Conservation (phyloP, 768 basidiomycete genomes). For the Calocybe gangraenosa region DNA sequence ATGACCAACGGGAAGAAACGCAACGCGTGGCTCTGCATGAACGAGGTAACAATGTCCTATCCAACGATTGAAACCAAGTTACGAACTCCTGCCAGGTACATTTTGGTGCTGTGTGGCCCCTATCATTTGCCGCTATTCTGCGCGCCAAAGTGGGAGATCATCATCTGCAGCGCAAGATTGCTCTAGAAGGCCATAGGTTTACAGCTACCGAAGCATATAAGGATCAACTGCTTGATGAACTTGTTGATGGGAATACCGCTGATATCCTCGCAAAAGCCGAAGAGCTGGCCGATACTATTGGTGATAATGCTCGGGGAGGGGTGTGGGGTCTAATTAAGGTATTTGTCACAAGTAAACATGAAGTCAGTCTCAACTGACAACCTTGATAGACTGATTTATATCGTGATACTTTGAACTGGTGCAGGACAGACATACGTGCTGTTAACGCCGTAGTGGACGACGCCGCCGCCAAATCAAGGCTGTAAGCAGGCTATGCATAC, state of each 20-base stretch:
- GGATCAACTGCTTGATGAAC: constrained; percentile 65
- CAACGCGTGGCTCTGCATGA: constrained; percentile 89
- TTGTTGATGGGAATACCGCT: constrained; percentile 58
- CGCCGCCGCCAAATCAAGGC: constrained; percentile 43
- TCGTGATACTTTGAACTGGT: constrained; percentile 43
- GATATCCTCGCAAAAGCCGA: constrained; percentile 61
- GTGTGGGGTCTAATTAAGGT: constrained; percentile 79
- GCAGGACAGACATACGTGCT: constrained; percentile 32
- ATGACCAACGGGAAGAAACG: constrained; percentile 80
- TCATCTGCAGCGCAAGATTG: constrained; percentile 61
- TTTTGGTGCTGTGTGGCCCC: constrained; percentile 80
- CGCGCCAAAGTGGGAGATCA: constrained; percentile 61
- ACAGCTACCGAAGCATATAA: constrained; percentile 65
- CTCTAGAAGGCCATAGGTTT: constrained; percentile 78
- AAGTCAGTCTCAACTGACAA: constrained; percentile 5
- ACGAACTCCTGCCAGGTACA: constrained; percentile 47
- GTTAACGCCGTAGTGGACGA: constrained; percentile 39
- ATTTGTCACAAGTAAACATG: not conserved
- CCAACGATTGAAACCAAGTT: not conserved
- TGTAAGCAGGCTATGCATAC: constrained; percentile 24
- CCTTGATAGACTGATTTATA: constrained; percentile 49
- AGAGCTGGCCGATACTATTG: constrained; percentile 52
- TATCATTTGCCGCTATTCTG: constrained; percentile 62
- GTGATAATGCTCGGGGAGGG: constrained; percentile 48
- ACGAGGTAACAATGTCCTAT: constrained; percentile 54